Evolutionary conservation across 2,329 filamentous ascomycete genomes (phyloP).

Genomic region (Thielaviopsis euricoi): DNA sequence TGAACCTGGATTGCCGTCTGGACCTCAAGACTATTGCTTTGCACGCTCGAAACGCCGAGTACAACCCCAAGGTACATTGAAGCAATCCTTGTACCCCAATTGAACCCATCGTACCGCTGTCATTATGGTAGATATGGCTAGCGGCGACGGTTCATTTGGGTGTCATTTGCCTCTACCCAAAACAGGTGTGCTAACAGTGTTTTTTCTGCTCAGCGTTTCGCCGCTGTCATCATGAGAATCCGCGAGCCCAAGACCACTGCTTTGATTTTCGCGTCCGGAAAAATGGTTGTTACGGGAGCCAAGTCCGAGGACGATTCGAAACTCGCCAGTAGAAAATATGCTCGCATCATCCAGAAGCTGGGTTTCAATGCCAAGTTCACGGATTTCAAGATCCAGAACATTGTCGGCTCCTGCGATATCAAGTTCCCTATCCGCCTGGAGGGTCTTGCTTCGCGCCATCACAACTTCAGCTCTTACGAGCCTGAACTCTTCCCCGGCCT

Average conservation of each 20-base stretch:
- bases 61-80: slow-evolving; percentile 79
- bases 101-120: background rate
- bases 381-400: slow-evolving; percentile 99
- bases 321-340: slow-evolving; percentile 91
- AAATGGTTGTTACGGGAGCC: slow-evolving; percentile 98
- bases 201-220: slow-evolving; percentile 58
- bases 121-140: too few relatives aligned
- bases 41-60: slow-evolving; percentile 95
- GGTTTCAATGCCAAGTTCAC: slow-evolving; percentile 99
- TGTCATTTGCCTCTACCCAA: slow-evolving; percentile 1
- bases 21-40: slow-evolving; percentile 98
- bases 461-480: slow-evolving; percentile 99
- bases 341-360: slow-evolving; percentile 98
- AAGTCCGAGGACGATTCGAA: slow-evolving; percentile 98
- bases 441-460: slow-evolving; percentile 88
- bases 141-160: background rate
- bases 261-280: slow-evolving; percentile 92
- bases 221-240: slow-evolving; percentile 98
- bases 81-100: background rate
- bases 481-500: slow-evolving; percentile 97
- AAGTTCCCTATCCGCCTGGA: slow-evolving; percentile 98
- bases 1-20: slow-evolving; percentile 92
- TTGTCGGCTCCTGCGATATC: slow-evolving; percentile 96
- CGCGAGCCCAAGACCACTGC: slow-evolving; percentile 97
- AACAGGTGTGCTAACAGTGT: slow-evolving; percentile 18